phyloP scores from a whole-genome alignment of 768 basidiomycete genomes.

The Pholiota microspora region DNA sequence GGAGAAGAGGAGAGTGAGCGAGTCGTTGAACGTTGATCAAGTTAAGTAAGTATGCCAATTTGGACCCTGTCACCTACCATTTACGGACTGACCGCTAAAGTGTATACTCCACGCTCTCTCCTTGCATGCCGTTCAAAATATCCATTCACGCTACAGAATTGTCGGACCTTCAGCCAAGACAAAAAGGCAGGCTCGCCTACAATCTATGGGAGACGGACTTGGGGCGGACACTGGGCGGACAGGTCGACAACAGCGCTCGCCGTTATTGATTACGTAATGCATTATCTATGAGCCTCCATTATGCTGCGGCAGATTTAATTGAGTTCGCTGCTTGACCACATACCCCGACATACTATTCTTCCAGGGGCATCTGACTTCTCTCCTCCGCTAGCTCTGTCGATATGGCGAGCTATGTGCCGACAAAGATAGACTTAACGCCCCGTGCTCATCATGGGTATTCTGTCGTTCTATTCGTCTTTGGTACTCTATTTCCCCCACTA shows the following conservation, averaged over 20 bases:
- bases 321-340: constrained; percentile 1
- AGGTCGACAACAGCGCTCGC: not conserved
- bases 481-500: constrained; percentile 89
- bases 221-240: too few relatives aligned
- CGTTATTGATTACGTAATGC: constrained; percentile 1
- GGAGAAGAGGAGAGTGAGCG: not conserved
- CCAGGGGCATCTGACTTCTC: constrained; percentile 1
- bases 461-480: constrained; percentile 79
- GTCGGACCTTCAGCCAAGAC: too few relatives aligned
- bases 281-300: not conserved
- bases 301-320: not conserved
- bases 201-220: too few relatives aligned
- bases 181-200: too few relatives aligned
- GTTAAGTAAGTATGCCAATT: constrained; percentile 10
- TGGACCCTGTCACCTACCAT: constrained; percentile 15
- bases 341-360: not conserved
- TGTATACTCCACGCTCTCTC: not conserved
- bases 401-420: constrained; percentile 36
- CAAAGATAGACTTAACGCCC: constrained; percentile 63
- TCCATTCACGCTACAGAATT: too few relatives aligned
- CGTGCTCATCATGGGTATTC: constrained; percentile 79
- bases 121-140: too few relatives aligned
- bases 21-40: constrained; percentile 10
- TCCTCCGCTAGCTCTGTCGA: constrained; percentile 12
- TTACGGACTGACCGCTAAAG: constrained; percentile 6